phyloP scores from a whole-genome alignment of 2,329 filamentous ascomycete species.

The Venturia carpophila region DNA sequence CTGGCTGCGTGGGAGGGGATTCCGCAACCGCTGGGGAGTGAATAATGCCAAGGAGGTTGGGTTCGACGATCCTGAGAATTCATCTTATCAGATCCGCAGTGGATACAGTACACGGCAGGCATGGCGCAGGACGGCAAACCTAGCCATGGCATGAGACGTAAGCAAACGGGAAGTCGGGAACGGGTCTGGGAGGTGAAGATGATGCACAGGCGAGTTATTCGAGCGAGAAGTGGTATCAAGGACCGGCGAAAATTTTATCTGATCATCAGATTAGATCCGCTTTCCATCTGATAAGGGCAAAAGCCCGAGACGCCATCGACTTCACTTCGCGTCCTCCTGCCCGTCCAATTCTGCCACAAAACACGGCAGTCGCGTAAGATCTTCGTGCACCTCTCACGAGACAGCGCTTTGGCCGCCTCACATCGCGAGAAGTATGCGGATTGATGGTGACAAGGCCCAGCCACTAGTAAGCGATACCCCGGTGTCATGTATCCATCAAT shows the following conservation, averaged over 20 bases:
- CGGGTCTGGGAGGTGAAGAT: neutral
- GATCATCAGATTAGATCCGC: slow-evolving; percentile 13
- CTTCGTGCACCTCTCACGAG: neutral
- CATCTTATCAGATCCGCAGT: slow-evolving; percentile 7
- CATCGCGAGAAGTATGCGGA: neutral
- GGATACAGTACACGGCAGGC: neutral
- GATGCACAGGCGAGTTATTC: neutral
- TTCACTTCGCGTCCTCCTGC: neutral
- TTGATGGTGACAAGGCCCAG: neutral
- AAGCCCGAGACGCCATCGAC: neutral
- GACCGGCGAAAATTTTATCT: slow-evolving; percentile 6
- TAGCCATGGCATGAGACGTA: neutral
- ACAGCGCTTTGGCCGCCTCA: neutral
- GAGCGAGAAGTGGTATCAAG: neutral
- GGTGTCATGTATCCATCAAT: neutral
- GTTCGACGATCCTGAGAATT: neutral
- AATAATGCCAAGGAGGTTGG: neutral
- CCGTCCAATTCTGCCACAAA: neutral
- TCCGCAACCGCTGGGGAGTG: neutral
- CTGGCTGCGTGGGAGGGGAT: neutral
- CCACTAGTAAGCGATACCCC: neutral
- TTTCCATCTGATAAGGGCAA: neutral
- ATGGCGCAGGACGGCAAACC: neutral
- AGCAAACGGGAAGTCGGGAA: neutral
- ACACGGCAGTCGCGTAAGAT: neutral